Base-by-base conservation (phyloP, 2,329 filamentous ascomycete genomes). In the Fusarium ambrosium region DNA sequence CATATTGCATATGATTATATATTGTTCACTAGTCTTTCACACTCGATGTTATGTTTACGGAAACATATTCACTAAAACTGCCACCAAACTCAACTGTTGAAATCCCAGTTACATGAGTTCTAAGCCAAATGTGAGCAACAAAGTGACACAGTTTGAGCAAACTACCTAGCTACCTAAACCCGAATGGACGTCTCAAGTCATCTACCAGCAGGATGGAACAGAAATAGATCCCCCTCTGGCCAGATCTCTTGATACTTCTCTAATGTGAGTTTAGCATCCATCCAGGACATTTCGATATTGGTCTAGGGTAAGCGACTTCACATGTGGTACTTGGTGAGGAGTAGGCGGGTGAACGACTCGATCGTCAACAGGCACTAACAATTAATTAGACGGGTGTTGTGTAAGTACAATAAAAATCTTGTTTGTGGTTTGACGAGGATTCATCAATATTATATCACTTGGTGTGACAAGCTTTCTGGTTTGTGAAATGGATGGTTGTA, bases 1-100 rank as follows among this genome's bases (percentile, higher is more conserved):
- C 0, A 53, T 13, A 1, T 3, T 53, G 0, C 18, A 32, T 32
- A 53, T n/a, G 0, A 32, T 1, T 0, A 0, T n/a, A 8, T 1
- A 32, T 53, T 32, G 9, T 32, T 53, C 48, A 29, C 5, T 32
- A 5, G 6, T 2, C 1, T n/a, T n/a, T 0, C 0, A 29, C 18
- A 9, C 18, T 20, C 0, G 10, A 53, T 2, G 3, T 7, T n/a
- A 8, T 51, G 16, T 27, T 51, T 27, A 9, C 10, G 14, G 22
- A 51, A 51, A 51, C 22, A 51, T 3, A 18, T 6, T 18, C 1
- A 48, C 2, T 24, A 4, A 8, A 45, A 48, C 7, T 27, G 14
- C 45, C 10, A 27, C 43, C 14, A 24, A 48, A 6, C 22, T 18
- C 5, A 51, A 11, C 8, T 18, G 0, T 27, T 27, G 10, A 27